These are phyloP conservation scores for Dorcoceras hygrometricum DNA, from an alignment of 257 asterid species.

Conservation along the genomic window DNA sequence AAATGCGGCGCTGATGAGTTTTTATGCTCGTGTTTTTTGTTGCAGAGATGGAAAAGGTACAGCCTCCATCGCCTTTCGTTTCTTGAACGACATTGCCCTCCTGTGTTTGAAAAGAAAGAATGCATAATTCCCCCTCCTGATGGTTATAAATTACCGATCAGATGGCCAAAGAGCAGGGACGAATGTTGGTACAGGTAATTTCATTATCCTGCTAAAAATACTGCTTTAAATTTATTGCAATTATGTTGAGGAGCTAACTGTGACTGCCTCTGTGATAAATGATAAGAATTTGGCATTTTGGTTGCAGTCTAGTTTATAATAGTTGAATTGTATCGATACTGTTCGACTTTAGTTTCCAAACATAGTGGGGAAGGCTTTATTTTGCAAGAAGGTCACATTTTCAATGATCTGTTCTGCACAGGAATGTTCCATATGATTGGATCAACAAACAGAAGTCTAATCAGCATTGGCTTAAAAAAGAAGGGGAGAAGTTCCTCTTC, in stretches of 20 bases:
- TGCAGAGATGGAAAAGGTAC: conserved; percentile 76
- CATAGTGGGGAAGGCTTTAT: background rate
- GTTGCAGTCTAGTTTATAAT: too few relatives aligned
- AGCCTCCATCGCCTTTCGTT: conserved; percentile 57
- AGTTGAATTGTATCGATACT: too few relatives aligned
- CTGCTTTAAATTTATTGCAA: background rate
- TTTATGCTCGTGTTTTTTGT: conserved; percentile 5
- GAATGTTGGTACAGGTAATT: conserved; percentile 88
- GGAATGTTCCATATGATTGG: conserved; percentile 98
- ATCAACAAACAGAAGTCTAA: conserved; percentile 90
- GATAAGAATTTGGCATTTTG: too few relatives aligned
- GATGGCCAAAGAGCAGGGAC: conserved; percentile 81
- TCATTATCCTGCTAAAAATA: conserved; percentile 2
- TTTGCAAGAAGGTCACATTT: background rate
- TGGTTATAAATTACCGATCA: conserved; percentile 69
- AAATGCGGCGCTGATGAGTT: conserved; percentile 17
- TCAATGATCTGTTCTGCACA: conserved; percentile 29
- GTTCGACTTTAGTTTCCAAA: background rate
- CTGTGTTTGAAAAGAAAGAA: conserved; percentile 64
- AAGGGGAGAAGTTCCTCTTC: conserved; percentile 89
- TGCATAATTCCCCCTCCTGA: conserved; percentile 82
- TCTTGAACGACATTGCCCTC: conserved; percentile 91
- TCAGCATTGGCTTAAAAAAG: conserved; percentile 93
- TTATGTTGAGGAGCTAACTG: background rate
- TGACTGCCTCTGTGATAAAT: too few relatives aligned